phyloP scores from a whole-genome alignment of 163 green algal genomes.

The Trebouxiophyceae sp. region DNA sequence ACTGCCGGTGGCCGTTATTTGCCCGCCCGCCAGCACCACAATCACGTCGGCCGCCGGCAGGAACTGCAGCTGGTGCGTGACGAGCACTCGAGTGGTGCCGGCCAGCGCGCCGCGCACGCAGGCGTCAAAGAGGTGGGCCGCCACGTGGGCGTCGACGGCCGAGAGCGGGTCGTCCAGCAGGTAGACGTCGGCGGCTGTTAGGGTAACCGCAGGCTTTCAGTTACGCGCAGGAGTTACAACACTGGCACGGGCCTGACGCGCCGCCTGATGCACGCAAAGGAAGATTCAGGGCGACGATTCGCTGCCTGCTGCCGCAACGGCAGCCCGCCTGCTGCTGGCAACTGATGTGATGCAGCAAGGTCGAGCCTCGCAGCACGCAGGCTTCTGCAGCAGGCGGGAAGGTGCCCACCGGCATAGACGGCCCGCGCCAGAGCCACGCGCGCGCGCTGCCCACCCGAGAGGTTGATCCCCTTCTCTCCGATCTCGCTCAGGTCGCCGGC shows the following conservation, averaged over 20 bases:
- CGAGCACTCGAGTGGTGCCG: slow-evolving; percentile 71
- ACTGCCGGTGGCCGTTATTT: background rate
- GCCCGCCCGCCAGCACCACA: slow-evolving; percentile 69
- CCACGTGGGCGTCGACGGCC: slow-evolving; percentile 92
- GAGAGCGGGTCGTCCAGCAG: slow-evolving; percentile 94
- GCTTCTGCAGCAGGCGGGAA: background rate
- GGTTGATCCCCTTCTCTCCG: slow-evolving; percentile 83
- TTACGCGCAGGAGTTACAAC: too few relatives aligned
- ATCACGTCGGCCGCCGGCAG: slow-evolving; percentile 72
- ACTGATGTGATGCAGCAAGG: too few relatives aligned
- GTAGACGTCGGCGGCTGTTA: slow-evolving; percentile 83
- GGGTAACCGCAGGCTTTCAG: too few relatives aligned
- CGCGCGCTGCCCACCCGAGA: slow-evolving; percentile 82
- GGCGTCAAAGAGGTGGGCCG: slow-evolving; percentile 65
- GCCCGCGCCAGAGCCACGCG: slow-evolving; percentile 81
- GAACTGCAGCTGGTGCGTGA: slow-evolving; percentile 92
- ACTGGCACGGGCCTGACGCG: too few relatives aligned
- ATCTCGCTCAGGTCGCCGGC: slow-evolving; percentile 42
- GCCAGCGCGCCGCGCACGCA: slow-evolving; percentile 76
- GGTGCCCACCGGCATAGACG: slow-evolving; percentile 41
- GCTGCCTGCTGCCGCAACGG: too few relatives aligned
- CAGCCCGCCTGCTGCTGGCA: too few relatives aligned
- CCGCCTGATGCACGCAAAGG: too few relatives aligned
- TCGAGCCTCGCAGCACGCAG: background rate
- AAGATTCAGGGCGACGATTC: too few relatives aligned